These are phyloP conservation scores for Ophiognomonia clavigignenti-juglandacearum DNA, from an alignment of 2,329 filamentous ascomycete genomes.

Conservation along the genomic window DNA sequence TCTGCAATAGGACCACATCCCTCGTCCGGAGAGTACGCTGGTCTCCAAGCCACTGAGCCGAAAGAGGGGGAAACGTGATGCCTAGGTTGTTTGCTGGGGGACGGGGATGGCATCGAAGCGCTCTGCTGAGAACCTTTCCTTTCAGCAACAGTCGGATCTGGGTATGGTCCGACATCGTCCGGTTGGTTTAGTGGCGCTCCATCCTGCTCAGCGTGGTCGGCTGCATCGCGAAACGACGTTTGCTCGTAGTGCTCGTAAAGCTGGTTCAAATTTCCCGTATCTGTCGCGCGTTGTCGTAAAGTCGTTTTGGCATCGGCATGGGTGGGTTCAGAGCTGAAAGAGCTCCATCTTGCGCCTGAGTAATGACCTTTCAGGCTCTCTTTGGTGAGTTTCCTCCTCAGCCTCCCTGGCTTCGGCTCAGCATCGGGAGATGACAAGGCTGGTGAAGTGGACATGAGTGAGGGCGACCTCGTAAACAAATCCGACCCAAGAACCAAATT, in stretches of 20 bases:
- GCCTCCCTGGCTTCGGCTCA: constrained; percentile 22
- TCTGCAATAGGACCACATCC: constrained; percentile 24
- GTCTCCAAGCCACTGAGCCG: constrained; percentile 6
- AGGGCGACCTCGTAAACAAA: constrained; percentile 36
- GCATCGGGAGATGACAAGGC: constrained; percentile 20
- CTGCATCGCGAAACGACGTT: constrained; percentile 43
- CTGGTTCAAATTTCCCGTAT: constrained; percentile 39
- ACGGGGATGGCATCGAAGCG: background rate
- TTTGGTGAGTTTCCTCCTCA: constrained; percentile 32
- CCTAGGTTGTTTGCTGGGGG: background rate
- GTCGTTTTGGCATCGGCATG: background rate
- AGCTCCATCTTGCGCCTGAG: background rate
- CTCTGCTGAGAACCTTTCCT: constrained; percentile 7
- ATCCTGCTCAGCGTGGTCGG: constrained; percentile 21
- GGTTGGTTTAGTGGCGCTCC: background rate
- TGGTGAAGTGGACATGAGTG: constrained; percentile 36
- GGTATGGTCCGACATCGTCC: background rate
- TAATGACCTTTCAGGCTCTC: constrained; percentile 26
- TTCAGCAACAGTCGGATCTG: background rate
- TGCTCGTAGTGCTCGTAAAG: constrained; percentile 57
- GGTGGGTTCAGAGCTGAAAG: background rate
- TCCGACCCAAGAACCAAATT: constrained; percentile 31
- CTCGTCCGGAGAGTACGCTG: constrained; percentile 16
- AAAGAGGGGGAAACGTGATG: constrained; percentile 14
- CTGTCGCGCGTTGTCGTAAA: constrained; percentile 17